Percentiles rank a stretch among this genome's conserved stretches.
These are phyloP conservation scores for Termitomyces sp. DNA, from an alignment of 768 basidiomycete genomes.

Conservation along the genomic window DNA sequence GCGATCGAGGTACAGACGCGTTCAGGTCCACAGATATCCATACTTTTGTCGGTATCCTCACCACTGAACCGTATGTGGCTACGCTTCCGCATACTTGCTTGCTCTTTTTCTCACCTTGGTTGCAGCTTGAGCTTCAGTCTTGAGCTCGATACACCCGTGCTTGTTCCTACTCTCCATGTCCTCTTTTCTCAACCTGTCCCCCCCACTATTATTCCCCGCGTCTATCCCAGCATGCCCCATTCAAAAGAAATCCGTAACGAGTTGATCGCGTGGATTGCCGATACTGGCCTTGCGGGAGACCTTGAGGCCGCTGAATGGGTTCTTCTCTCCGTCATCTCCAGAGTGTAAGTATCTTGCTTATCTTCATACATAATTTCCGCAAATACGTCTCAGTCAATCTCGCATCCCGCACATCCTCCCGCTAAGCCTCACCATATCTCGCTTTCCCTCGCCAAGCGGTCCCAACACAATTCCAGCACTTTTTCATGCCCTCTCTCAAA, in stretches of 20 bases:
- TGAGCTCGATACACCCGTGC: constrained; percentile 30
- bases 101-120: constrained; percentile 8
- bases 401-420: constrained; percentile 65
- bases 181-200: constrained; percentile 46
- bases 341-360: constrained; percentile 46
- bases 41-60: constrained; percentile 72
- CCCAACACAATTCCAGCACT: constrained; percentile 39
- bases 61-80: constrained; percentile 54
- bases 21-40: constrained; percentile 59
- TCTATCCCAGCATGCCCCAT: constrained; percentile 25
- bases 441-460: constrained; percentile 41
- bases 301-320: constrained; percentile 70
- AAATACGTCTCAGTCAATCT: constrained; percentile 46
- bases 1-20: constrained; percentile 29
- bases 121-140: constrained; percentile 32
- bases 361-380: neutral
- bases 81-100: neutral
- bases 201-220: constrained; percentile 32
- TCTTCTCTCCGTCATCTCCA: constrained; percentile 52
- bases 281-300: constrained; percentile 66
- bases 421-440: constrained; percentile 56
- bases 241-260: constrained; percentile 36
- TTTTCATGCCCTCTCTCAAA: constrained; percentile 44
- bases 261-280: constrained; percentile 70
- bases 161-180: constrained; percentile 67